phyloP scores from a whole-genome alignment of 768 basidiomycete genomes.

The Russula foetens region DNA sequence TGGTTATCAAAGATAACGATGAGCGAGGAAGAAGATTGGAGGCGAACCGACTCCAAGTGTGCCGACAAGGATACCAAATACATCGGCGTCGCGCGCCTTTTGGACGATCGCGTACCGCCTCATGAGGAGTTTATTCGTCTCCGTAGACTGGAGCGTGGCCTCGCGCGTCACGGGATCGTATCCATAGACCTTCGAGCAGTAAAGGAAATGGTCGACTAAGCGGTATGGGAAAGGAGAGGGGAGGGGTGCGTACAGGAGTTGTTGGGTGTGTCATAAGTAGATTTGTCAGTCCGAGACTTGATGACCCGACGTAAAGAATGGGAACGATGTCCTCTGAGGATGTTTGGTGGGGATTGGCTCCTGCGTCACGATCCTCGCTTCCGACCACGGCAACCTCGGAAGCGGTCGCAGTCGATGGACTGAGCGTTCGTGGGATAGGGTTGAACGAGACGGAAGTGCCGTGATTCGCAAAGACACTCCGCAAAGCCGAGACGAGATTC shows the following conservation, averaged over 20 bases:
- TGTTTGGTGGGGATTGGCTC: background rate
- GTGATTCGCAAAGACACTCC: conserved; percentile 13
- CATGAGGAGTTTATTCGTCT: conserved; percentile 81
- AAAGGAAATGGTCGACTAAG: background rate
- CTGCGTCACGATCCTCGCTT: background rate
- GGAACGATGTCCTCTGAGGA: background rate
- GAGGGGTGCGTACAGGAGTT: conserved; percentile 37
- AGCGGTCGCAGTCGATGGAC: conserved; percentile 12
- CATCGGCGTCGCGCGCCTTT: conserved; percentile 83
- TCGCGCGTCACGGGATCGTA: conserved; percentile 54
- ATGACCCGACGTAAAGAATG: conserved; percentile 60
- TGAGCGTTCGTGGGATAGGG: conserved; percentile 24
- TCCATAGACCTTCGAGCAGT: conserved; percentile 52
- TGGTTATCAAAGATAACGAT: background rate
- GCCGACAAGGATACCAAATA: conserved; percentile 92
- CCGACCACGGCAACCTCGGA: background rate
- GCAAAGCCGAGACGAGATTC: conserved; percentile 27
- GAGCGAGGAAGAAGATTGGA: background rate
- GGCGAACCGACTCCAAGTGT: conserved; percentile 80
- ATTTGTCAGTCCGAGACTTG: conserved; percentile 76
- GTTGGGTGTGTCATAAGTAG: conserved; percentile 74
- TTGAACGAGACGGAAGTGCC: conserved; percentile 27
- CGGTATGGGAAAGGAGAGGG: background rate
- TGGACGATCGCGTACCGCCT: conserved; percentile 82
- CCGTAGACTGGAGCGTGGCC: conserved; percentile 49